Evolutionary conservation across 2,329 filamentous ascomycete species (phyloP), one percentile per base, ranked within the genome.

Genomic region (Microsporum canis): DNA sequence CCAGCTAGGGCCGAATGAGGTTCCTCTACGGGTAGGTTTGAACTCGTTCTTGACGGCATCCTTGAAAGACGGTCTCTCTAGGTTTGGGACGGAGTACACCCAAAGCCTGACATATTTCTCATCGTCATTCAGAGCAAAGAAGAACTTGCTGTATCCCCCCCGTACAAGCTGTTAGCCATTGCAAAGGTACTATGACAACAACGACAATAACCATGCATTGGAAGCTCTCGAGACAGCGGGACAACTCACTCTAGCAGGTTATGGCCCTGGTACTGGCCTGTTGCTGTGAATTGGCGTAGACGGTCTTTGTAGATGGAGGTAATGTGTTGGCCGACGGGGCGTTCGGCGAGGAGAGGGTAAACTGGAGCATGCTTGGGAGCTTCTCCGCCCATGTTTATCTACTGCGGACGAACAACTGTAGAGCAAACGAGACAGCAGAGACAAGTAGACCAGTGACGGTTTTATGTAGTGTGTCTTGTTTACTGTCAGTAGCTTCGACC

Each of bases 1-100:
- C 94, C 94, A 99, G 39, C 91, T 94, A 1, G 94, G 94, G 0
- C 94, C 94, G 68, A 97, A 97, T 5, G 80, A 84, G 62, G 87
- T 81, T 62, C 92, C 91, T 60, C 91, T 84, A 17, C 82, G 78
- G 6, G 91, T 88, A 57, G 86, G 81, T 58, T 81, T 82, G 77
- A 92, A 99, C 5, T 86, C 77, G 66, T 95, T 85, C n/a, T 79
- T 81, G 10, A 79, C 84, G 10, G 91, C 92, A 61, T 96, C 89
- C 65, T 91, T 77, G 77, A 99, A 99, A 2, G 87, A 86, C 1
- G 94, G 94, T 14, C 94, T 85, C 31, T 85, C 81, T 58, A 89
- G 84, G 68, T 86, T 79, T 1, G 91, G 91, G 12, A 90, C 89
- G 61, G 88, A 86, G 83, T 91, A 96, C 62, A 91, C 89, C 62